phyloP scores from a whole-genome alignment of 257 asterid genomes.

The Petrea volubilis region DNA sequence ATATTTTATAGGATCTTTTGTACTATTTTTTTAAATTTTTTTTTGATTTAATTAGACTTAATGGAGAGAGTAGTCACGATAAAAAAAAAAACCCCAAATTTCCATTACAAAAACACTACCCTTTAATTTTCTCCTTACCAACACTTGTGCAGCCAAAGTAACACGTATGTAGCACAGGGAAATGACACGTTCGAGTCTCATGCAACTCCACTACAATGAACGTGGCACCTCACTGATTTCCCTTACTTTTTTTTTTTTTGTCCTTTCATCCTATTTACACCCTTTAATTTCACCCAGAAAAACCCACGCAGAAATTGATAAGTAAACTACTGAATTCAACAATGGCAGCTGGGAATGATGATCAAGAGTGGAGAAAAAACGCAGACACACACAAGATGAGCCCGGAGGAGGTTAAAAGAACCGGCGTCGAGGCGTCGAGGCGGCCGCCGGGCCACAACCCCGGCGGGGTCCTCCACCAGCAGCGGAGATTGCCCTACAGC shows the following conservation, averaged over 20 bases:
- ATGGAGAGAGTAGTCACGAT: too few species aligned
- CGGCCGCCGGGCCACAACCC: slow-evolving; percentile 66
- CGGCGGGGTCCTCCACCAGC: slow-evolving; percentile 71
- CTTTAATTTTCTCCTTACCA: too few species aligned
- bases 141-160: neutral
- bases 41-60: too few species aligned
- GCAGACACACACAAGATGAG: slow-evolving; percentile 88
- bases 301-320: neutral
- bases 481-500: slow-evolving; percentile 54
- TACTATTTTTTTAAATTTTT: too few species aligned
- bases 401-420: slow-evolving; percentile 58
- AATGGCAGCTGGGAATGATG: slow-evolving; percentile 27
- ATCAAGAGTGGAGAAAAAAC: slow-evolving; percentile 65
- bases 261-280: neutral
- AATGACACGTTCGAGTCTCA: slow-evolving; percentile 27
- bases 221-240: slow-evolving; percentile 14
- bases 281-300: neutral
- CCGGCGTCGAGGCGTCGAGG: slow-evolving; percentile 56
- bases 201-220: slow-evolving; percentile 1
- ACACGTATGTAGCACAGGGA: slow-evolving; percentile 1
- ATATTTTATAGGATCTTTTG: too few species aligned
- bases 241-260: neutral
- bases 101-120: too few species aligned
- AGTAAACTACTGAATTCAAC: neutral
- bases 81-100: too few species aligned